Base-by-base conservation (phyloP, 441 rosid genomes). In the Macaranga tanarius region DNA sequence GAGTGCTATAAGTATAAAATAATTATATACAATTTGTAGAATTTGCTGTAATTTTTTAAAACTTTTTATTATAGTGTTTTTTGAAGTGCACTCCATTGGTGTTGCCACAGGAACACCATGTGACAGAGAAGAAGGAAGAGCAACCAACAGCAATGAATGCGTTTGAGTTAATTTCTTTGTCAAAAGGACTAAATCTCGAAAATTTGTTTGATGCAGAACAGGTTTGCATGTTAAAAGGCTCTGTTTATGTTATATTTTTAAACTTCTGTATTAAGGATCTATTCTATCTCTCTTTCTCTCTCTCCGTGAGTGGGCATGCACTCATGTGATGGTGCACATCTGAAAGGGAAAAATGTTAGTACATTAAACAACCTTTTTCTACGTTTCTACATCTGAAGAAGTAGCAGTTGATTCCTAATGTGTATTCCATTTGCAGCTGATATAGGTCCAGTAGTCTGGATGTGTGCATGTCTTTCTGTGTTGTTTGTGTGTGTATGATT, bases 121-220 rank as follows among this genome's bases (percentile, higher is more conserved):
- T 92, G 65, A 91, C 84, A 2, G 97, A 95, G 80, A 92, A 87
- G 84, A 92, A 78, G 76, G 92, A 95, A 82, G 93, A 86, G 62
- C 91, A 84, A 65, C 97, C 97, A 51, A 79, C 82, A 15, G 81
- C 96, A 10, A 88, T 95, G 88, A 95, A 92, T 73, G 97, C 99
- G 13, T 95, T 95, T 70, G 97, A 92, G 79, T 81, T 95, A 71
- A 92, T 91, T 76, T 89, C 95, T 10, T 86, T 95, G 96, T 92
- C 99, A 3, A 92, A 84, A 52, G 99, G 99, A 70, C 85, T 95
- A 74, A 89, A 95, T 86, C 85, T 95, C 15, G 93, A 75, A 76
- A 92, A 92, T 81, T 83, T 92, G 73, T 89, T 92, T 77, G 97
- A 86, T 57, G 79, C 74, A 47, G 95, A 91, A 69, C 95, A 95